phyloP scores from a whole-genome alignment of 179 eudicot genomes.

The Dionaea muscipula region DNA sequence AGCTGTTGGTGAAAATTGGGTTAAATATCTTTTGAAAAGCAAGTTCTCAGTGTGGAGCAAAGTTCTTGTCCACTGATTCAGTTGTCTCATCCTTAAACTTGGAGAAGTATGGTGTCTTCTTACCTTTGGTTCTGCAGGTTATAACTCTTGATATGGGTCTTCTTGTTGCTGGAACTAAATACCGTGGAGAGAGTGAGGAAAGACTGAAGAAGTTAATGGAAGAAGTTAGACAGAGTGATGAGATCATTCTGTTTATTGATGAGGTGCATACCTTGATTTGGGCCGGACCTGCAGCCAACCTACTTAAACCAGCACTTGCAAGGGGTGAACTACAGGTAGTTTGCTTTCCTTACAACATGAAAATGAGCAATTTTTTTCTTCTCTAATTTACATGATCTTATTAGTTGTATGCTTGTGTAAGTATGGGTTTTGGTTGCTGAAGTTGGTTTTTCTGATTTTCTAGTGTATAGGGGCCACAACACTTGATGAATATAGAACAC shows the following conservation, averaged over 20 bases:
- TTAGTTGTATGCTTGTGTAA: not conserved
- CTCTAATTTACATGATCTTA: too few species aligned
- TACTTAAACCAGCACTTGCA: conserved; percentile 92
- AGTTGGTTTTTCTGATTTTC: not conserved
- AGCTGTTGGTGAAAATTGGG: too few species aligned
- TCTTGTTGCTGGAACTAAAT: conserved; percentile 92
- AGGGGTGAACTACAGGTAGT: conserved; percentile 91
- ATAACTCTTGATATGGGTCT: conserved; percentile 88
- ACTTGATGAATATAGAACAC: conserved; percentile 12
- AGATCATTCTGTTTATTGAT: conserved; percentile 78
- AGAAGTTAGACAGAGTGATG: conserved; percentile 69
- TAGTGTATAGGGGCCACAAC: conserved; percentile 27
- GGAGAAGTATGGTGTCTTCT: not conserved
- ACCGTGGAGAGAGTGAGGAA: conserved; percentile 93
- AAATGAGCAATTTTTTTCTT: not conserved
- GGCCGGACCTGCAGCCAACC: conserved; percentile 97
- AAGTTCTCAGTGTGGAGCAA: too few species aligned
- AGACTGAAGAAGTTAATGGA: conserved; percentile 84
- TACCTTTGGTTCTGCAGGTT: conserved; percentile 37
- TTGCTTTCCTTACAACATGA: not conserved
- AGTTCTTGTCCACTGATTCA: too few species aligned
- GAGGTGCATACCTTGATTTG: conserved; percentile 91
- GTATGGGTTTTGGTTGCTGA: not conserved
- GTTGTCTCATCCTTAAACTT: too few species aligned
- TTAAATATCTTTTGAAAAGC: too few species aligned